Base-by-base conservation (phyloP, 352 stramenopile genomes). In the Globisporangium iwayamae region DNA sequence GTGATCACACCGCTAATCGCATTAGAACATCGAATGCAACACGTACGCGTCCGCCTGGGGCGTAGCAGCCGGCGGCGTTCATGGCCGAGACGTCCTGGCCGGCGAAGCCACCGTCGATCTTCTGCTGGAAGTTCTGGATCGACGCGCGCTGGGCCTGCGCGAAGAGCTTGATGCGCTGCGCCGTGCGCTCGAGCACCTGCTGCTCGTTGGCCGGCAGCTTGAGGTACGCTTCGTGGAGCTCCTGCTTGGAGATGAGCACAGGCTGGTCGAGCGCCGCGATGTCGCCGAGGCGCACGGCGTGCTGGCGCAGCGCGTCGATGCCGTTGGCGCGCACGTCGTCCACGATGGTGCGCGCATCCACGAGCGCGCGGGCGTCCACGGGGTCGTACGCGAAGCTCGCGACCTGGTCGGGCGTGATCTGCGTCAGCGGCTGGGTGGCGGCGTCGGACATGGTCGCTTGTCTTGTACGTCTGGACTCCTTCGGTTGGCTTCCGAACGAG, bases 41-140 rank as follows among this genome's bases (percentile, higher is more conserved):
- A 75, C 75, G 41, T 69, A 86, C 77, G 5, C 97, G 87, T 39
- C 97, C 97, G 47, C 97, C 97, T 4, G 97, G 97, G 2, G 97
- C 97, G 74, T 99, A 99, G 75, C 97, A 99, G 51, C 97, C 97
- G 5, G 97, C 97, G 1, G 82, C 69, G 48, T 65, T 67, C 81
- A 92, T 92, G 16, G 79, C 72, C 36, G 80, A 81, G 9, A 85
- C 79, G 61, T 97, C 94, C 87, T 99, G 97, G 20, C 97, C 97
- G 7, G 96, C 96, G 63, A 94, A 89, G 25, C 96, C 96, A 51
- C 97, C 96, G 4, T 96, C 95, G 81, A 99, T 99, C 69, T 87
- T 73, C 60, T 98, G 88, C 75, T 97, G 75, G 61, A 98, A 96
- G 73, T 98, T 97, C 57, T 73, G 63, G 45, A 99, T 90, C 38